Conservation (phyloP, 305 asterid species). For the Solanum aculeatissimum region DNA sequence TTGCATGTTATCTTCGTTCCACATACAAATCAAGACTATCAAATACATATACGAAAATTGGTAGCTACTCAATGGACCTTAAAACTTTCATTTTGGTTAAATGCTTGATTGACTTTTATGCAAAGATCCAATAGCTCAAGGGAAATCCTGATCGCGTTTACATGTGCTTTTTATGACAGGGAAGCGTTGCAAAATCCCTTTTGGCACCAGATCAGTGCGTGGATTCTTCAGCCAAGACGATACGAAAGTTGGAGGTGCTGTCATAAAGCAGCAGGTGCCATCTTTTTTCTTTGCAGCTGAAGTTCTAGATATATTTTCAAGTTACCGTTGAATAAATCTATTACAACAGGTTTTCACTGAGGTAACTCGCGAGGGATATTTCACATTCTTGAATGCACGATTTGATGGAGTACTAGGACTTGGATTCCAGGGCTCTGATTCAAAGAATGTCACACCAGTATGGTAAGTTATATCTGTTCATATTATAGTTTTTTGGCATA, state of each 20-base stretch:
- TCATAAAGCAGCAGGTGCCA: constrained; percentile 16
- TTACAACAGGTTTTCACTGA: constrained; percentile 18
- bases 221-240: constrained; percentile 26
- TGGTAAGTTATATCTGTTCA: constrained; percentile 9
- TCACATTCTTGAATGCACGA: constrained; percentile 14
- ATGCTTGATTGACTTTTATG: not conserved
- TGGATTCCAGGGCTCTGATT: constrained; percentile 17
- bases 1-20: constrained; percentile 16
- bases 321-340: not conserved
- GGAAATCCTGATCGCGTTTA: not conserved
- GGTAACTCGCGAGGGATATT: constrained; percentile 12
- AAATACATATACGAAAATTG: constrained; percentile 11
- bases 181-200: constrained; percentile 10
- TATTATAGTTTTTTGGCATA: not conserved
- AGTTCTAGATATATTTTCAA: not conserved
- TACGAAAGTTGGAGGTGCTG: constrained; percentile 6
- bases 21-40: constrained; percentile 14
- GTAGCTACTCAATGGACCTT: not conserved
- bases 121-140: not conserved
- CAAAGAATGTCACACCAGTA: constrained; percentile 10
- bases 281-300: not conserved
- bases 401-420: constrained; percentile 32
- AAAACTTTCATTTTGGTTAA: not conserved
- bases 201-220: constrained; percentile 15
- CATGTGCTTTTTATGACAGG: constrained; percentile 1